Base-by-base conservation (phyloP, 805 yeast species). In the Saccharomycopsis fibuligera region DNA sequence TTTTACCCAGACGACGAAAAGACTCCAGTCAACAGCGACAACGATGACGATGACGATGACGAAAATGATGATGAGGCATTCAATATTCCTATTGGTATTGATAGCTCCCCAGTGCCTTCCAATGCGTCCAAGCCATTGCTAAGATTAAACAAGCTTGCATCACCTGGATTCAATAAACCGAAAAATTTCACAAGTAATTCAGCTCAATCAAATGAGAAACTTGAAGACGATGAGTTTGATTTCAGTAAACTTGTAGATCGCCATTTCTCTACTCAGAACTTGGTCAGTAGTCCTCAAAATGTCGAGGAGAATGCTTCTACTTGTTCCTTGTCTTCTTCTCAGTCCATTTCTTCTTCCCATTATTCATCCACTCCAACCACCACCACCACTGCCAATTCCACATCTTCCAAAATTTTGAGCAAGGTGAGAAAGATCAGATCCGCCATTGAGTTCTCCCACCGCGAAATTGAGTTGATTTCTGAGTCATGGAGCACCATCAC, bases 401-500 rank as follows among this genome's bases (percentile, higher is more conserved):
- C 23, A 14, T 25, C 9, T 27, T 38, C 37, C 10, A 30, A 35
- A 14, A 41, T 49, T 2, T 41, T 49, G 24, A 31, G 30, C 10
- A 49, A 46, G 14, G 43, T 52, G 14, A 33, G 53, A 29, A 52
- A 49, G 35, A 44, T 52, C 27, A 16, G 54, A 3, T 41, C 41
- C 30, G 46, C 49, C 41, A 30, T 49, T 16, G 22, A 23, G 3
- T 45, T 52, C 25, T 19, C 31, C 3, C 38, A 40, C 10, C 16
- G 19, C 14, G 55, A 52, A 12, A 35, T 41, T 9, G 33, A 5
- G 17, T 4, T 45, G 25, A 23, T 52, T 3, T 17, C 36, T 35
- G 42, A 49, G 4, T 46, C 51, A 3, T 52, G 55, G 55, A 30
- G 22, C 12, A 31, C 45, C 4, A 49, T 52, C 8, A 16, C 43